A percentile compares a stretch with the other conserved stretches of the same genome.
These are phyloP conservation scores for Coccomyxa sp. DNA, from an alignment of 139 green algal species.

Conservation along the genomic window DNA sequence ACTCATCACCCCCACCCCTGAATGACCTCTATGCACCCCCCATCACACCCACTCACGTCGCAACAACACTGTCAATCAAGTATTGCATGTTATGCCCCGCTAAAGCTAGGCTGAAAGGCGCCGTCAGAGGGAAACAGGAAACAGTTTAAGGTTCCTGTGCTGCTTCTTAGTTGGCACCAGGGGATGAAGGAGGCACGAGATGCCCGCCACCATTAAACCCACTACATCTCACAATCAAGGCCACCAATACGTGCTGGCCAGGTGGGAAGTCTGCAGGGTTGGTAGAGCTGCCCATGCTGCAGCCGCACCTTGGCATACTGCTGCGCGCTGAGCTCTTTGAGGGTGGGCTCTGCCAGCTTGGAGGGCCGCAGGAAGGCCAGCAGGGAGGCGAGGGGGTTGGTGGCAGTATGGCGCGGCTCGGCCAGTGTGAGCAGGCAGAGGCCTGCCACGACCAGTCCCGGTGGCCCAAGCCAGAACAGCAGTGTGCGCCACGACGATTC, in stretches of 20 bases:
- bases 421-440: conserved; percentile 54
- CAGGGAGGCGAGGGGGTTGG: background rate
- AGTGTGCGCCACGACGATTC: conserved; percentile 55
- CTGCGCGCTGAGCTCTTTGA: background rate
- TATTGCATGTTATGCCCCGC: too few relatives aligned
- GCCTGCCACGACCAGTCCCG: conserved; percentile 54
- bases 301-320: background rate
- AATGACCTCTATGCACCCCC: background rate
- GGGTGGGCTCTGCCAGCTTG: background rate
- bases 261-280: too few relatives aligned
- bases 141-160: too few relatives aligned
- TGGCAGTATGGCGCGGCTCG: conserved; percentile 38
- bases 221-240: too few relatives aligned
- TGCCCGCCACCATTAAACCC: too few relatives aligned
- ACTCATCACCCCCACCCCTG: background rate
- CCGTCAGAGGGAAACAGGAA: too few relatives aligned
- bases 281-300: too few relatives aligned
- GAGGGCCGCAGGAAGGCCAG: background rate
- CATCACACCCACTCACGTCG: background rate
- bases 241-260: too few relatives aligned
- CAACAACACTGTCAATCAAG: too few relatives aligned
- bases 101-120: too few relatives aligned
- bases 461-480: conserved; percentile 57
- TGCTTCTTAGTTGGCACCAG: too few relatives aligned
- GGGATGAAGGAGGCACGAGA: too few relatives aligned